Conservation (phyloP, 176 grass and related monocot species). For the Thinopyrum elongatum region DNA sequence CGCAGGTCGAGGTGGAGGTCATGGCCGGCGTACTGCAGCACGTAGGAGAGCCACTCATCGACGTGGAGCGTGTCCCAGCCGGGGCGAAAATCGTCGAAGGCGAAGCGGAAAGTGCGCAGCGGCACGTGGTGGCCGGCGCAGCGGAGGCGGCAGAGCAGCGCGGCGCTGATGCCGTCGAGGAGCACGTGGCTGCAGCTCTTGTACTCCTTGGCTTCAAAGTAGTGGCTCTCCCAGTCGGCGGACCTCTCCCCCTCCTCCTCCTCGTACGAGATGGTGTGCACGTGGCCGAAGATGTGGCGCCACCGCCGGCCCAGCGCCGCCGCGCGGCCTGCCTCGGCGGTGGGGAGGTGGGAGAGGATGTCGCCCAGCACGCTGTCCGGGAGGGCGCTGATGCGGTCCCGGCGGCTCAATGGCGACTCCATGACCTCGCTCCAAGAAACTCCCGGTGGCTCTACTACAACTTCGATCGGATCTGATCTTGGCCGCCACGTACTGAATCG, state of each 20-base stretch:
- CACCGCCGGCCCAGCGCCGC: neutral
- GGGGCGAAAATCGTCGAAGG: neutral
- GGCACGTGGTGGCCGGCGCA: neutral
- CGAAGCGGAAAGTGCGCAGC: neutral
- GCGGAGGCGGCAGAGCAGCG: neutral
- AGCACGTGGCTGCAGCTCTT: neutral
- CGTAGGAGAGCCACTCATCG: neutral
- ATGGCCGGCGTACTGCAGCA: neutral
- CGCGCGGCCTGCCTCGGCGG: neutral
- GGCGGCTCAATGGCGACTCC: neutral
- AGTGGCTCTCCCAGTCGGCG: neutral
- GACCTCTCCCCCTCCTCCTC: neutral
- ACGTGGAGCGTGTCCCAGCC: neutral
- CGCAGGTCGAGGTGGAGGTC: neutral
- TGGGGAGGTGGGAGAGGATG: neutral
- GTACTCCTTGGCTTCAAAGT: neutral
- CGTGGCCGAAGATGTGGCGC: neutral
- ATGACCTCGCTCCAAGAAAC: neutral
- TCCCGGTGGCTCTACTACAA: too few relatives aligned
- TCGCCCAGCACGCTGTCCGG: neutral
- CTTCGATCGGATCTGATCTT: too few relatives aligned
- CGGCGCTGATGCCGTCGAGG: neutral
- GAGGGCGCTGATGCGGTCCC: neutral
- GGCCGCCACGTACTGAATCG: too few relatives aligned
- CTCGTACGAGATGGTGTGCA: neutral